Percentiles rank a stretch among this genome's conserved stretches.
Conservation (phyloP, 169 alveolate species). For the Plasmodium gallinaceum region DNA sequence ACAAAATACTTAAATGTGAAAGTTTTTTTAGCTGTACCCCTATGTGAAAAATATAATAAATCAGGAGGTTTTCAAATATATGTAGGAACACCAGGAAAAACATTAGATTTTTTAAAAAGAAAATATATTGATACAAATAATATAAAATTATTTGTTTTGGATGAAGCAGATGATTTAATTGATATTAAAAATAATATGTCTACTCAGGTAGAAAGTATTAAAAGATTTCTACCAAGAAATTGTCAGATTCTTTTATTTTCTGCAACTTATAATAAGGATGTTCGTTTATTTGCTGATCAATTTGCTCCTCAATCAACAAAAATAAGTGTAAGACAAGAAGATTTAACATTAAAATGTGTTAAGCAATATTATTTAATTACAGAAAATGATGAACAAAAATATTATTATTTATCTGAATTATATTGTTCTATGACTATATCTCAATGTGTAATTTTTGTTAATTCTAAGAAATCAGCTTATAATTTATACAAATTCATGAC, state of each 20-base stretch:
- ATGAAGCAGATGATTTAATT: slow-evolving; percentile 98
- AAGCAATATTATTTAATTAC: slow-evolving; percentile 93
- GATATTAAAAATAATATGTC: slow-evolving; percentile 91
- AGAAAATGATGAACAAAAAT: slow-evolving; percentile 94
- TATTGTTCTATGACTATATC: slow-evolving; percentile 96
- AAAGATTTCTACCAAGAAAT: slow-evolving; percentile 82
- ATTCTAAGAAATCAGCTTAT: slow-evolving; percentile 94
- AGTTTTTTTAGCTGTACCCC: slow-evolving; percentile 91
- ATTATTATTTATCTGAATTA: slow-evolving; percentile 92
- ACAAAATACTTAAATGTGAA: slow-evolving; percentile 92
- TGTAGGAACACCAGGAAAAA: slow-evolving; percentile 98
- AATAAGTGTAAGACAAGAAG: slow-evolving; percentile 94
- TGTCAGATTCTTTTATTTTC: slow-evolving; percentile 92
- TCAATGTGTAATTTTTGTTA: slow-evolving; percentile 97
- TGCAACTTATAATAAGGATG: slow-evolving; percentile 94
- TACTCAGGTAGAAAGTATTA: slow-evolving; percentile 91
- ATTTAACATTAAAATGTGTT: slow-evolving; percentile 96
- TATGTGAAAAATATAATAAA: slow-evolving; percentile 85
- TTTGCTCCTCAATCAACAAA: slow-evolving; percentile 90
- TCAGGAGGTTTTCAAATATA: slow-evolving; percentile 91
- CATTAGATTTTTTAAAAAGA: slow-evolving; percentile 94
- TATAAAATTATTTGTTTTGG: slow-evolving; percentile 91
- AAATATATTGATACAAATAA: slow-evolving; percentile 84
- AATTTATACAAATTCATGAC: slow-evolving; percentile 93
- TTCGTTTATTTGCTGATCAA: slow-evolving; percentile 89